Base-by-base conservation (phyloP, 2,329 filamentous ascomycete species). In the Fonsecaea nubica region DNA sequence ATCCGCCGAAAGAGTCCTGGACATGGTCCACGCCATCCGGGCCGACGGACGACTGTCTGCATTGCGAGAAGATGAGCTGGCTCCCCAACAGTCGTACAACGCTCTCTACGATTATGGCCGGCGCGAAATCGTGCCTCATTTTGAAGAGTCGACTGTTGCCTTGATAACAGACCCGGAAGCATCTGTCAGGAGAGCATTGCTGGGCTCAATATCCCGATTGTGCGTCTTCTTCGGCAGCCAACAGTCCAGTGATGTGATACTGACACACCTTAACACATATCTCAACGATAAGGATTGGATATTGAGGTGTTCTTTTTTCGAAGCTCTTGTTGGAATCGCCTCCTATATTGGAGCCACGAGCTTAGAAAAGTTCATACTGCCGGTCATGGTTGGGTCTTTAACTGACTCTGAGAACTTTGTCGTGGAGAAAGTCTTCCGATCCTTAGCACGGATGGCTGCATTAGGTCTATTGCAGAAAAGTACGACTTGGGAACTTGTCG, bases 231-330 rank as follows among this genome's bases (percentile, higher is more conserved):
- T 99, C 72, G 93, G 92, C 2, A 93, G 91, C 67, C 86, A 89
- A n/a, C 90, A 93, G 74, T 91, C 94, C 0, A 97, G 96, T 76
- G 95, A 99, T 75, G 92, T 99, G n/a, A 89, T 99, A 15, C 82
- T 99, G 25, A 96, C 93, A 36, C 95, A 99, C 79, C 83, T 99
- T 33, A 98, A 98, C 75, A 99, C 95, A 0, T 99, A 99, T 74
- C 81, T 99, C 8, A 99, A 99, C 72, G 95, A 98, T 74, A 88
- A 90, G 50, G 93, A 99, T 76, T 99, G 95, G 95, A 92, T 92
- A 77, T 81, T 99, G 36, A 97, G 97, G 77, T 97, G 93, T 74
- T 93, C 94, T 2, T 98, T 98, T 76, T 97, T 99, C 74, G 93
- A 97, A 75, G 92, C 93, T 0, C 92, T 98, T 32, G 92, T 98